Conservation (phyloP, 2,329 filamentous ascomycete species). For the Amylocarpus encephaloides region DNA sequence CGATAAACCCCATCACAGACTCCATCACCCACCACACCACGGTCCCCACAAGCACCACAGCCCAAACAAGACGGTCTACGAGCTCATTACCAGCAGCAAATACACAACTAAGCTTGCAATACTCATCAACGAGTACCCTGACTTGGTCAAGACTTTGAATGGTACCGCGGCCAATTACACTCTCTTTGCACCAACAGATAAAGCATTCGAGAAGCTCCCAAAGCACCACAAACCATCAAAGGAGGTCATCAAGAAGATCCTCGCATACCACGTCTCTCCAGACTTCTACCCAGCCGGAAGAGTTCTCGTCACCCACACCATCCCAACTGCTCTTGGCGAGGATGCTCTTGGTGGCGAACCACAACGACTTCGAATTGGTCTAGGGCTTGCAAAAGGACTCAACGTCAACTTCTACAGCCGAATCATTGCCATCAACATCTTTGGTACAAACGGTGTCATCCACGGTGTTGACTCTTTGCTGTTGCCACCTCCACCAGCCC, state of each 20-base stretch:
- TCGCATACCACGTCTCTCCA: conserved; percentile 69
- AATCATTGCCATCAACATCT: conserved; percentile 63
- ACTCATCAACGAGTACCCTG: conserved; percentile 65
- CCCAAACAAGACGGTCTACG: conserved; percentile 58
- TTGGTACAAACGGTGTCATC: conserved; percentile 72
- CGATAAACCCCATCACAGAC: conserved; percentile 12
- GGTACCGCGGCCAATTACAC: conserved; percentile 69
- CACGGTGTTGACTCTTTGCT: conserved; percentile 71
- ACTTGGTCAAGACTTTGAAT: conserved; percentile 69
- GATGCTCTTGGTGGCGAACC: conserved; percentile 54
- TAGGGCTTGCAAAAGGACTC: conserved; percentile 54
- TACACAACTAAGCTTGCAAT: conserved; percentile 71
- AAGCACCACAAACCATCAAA: conserved; percentile 54
- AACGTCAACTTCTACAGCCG: conserved; percentile 72
- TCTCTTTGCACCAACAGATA: conserved; percentile 72
- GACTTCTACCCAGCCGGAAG: conserved; percentile 60
- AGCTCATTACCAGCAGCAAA: conserved; percentile 69
- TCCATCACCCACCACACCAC: conserved; percentile 22
- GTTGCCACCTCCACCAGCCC: conserved; percentile 63
- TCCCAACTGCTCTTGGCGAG: conserved; percentile 61
- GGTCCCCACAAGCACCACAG: conserved; percentile 27
- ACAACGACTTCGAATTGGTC: conserved; percentile 66
- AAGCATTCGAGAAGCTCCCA: conserved; percentile 62
- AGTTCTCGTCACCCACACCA: conserved; percentile 65
- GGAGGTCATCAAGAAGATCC: conserved; percentile 60